Conservation (phyloP, 352 stramenopile species). For the Pythium coloratum region DNA sequence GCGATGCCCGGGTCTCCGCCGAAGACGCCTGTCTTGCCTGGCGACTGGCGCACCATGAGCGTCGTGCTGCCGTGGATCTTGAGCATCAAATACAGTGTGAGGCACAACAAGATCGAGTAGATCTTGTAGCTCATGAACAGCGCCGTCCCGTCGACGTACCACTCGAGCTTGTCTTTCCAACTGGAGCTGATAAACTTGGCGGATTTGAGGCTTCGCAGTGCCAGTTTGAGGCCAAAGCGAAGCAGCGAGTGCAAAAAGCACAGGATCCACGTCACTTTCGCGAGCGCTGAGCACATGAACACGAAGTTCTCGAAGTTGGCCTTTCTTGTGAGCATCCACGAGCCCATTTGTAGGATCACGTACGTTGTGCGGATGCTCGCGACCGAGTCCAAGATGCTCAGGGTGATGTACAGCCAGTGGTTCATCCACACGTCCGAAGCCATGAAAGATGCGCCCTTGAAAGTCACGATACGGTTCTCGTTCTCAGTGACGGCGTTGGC, state of each 20-base stretch:
- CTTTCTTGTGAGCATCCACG: conserved; percentile 22
- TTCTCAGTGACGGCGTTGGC: background rate
- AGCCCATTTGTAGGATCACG: conserved; percentile 13
- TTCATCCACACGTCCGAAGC: conserved; percentile 26
- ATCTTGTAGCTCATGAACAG: conserved; percentile 52
- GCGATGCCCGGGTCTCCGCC: conserved; percentile 35
- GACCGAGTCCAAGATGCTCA: conserved; percentile 17
- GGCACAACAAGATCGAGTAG: conserved; percentile 39
- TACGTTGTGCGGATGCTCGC: conserved; percentile 13
- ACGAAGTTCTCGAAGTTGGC: conserved; percentile 27
- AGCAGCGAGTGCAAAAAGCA: conserved; percentile 27
- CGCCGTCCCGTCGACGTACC: conserved; percentile 31
- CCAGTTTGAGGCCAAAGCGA: conserved; percentile 11
- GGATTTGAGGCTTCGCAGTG: conserved; percentile 44
- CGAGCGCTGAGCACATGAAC: conserved; percentile 24
- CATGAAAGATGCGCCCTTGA: background rate
- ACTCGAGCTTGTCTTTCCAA: conserved; percentile 27
- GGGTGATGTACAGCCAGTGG: conserved; percentile 23
- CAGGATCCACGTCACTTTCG: conserved; percentile 28
- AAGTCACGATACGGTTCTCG: conserved; percentile 3
- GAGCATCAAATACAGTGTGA: conserved; percentile 32
- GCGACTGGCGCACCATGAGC: conserved; percentile 30
- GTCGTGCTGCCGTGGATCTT: conserved; percentile 29
- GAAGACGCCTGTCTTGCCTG: conserved; percentile 31
- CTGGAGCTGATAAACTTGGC: conserved; percentile 40